phyloP scores from a whole-genome alignment of 1,139 yeast genomes.

The Lodderomyces beijingensis region DNA sequence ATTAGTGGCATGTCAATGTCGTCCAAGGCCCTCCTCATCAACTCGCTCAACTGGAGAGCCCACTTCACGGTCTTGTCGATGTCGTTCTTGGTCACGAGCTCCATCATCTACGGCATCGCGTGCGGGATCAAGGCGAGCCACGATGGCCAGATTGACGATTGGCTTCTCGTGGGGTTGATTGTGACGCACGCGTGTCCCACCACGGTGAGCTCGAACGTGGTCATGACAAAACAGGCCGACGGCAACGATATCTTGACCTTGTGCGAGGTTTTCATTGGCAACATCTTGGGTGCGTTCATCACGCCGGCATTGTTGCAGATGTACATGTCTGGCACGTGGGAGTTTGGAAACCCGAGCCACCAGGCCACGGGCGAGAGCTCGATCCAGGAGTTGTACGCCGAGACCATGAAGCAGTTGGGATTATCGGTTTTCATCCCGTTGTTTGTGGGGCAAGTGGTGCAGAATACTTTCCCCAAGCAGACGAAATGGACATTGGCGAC shows the following conservation, averaged over 20 bases:
- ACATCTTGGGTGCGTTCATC: conserved; percentile 76
- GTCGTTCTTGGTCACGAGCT: conserved; percentile 70
- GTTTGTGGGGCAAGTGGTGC: conserved; percentile 82
- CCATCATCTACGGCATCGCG: conserved; percentile 72
- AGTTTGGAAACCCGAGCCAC: conserved; percentile 76
- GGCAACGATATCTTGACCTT: conserved; percentile 77
- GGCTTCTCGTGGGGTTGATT: conserved; percentile 75
- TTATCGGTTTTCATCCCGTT: conserved; percentile 78
- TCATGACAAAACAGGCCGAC: conserved; percentile 81
- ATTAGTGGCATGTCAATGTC: conserved; percentile 77
- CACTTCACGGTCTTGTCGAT: conserved; percentile 65
- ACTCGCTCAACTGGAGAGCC: conserved; percentile 75
- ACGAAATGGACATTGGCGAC: conserved; percentile 57
- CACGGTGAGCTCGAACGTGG: conserved; percentile 85
- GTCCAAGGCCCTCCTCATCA: conserved; percentile 53
- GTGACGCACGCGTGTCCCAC: conserved; percentile 88
- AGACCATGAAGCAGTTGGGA: conserved; percentile 85
- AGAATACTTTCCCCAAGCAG: conserved; percentile 62
- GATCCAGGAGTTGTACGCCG: conserved; percentile 56
- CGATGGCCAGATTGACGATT: conserved; percentile 55
- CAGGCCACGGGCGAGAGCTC: conserved; percentile 37
- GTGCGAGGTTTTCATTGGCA: conserved; percentile 83
- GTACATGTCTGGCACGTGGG: conserved; percentile 59
- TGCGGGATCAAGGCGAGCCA: conserved; percentile 60
- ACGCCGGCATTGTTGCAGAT: conserved; percentile 82